A percentile compares a stretch with the other conserved stretches of the same genome.
These are phyloP conservation scores for Xylaria sp. DNA, from an alignment of 2,329 filamentous ascomycete genomes.

Conservation along the genomic window DNA sequence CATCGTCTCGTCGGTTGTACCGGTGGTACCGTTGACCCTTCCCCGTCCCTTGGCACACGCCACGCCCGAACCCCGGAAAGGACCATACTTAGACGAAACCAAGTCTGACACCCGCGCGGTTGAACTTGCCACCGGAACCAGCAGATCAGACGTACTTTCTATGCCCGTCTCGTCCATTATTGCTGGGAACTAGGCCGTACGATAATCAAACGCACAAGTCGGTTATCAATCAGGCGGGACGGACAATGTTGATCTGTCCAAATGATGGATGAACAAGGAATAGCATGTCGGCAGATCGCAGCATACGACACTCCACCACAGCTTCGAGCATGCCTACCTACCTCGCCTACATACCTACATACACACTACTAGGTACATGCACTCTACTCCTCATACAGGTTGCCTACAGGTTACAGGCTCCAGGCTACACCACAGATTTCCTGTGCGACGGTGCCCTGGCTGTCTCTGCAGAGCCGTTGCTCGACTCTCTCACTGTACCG, in stretches of 20 bases:
- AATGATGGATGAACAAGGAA: no score
- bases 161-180: not conserved
- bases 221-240: not conserved
- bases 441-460: not conserved
- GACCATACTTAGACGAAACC: constrained; percentile 5
- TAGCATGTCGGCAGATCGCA: not conserved
- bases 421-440: not conserved
- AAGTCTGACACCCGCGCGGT: not conserved
- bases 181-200: no score
- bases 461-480: not conserved
- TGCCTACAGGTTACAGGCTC: not conserved
- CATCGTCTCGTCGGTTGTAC: not conserved
- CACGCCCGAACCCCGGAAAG: constrained; percentile 16
- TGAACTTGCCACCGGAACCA: not conserved
- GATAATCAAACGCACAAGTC: not conserved
- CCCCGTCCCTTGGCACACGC: constrained; percentile 8
- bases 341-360: no score
- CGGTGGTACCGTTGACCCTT: constrained; percentile 18
- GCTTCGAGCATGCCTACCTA: no score
- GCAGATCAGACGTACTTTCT: not conserved
- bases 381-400: no score
- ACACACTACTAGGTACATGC: no score
- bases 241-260: not conserved
- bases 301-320: not conserved
- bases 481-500: not conserved